Base-by-base conservation (phyloP, 352 stramenopile species). In the Phytophthora fragariaefolia region DNA sequence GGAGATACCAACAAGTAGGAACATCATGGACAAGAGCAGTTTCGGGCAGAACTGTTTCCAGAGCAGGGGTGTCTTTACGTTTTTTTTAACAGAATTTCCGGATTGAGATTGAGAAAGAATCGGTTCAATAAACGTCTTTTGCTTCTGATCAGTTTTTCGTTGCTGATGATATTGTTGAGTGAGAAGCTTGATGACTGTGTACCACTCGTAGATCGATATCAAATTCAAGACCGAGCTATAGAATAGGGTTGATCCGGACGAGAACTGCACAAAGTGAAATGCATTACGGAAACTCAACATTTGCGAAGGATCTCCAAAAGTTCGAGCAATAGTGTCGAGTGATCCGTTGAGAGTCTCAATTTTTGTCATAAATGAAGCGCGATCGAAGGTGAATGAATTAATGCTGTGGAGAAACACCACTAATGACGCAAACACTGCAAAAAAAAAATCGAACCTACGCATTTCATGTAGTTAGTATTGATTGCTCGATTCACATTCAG, bases 401-500 rank as follows among this genome's bases (percentile, higher is more conserved):
- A 72, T 58, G 4, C 63, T 72, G 51, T 82, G 83, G 0, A 73
- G 46, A 6, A 87, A 42, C 12, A 85, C 76, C 1, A 79, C 59
- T 4, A 83, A 32, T 5, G 74, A 64, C 15, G 79, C 69, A 20
- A 83, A 87, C 15, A 78, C 79, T 0, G 74, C 79, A 28, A 87
- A 87, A 64, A 85, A 85, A 6, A 87, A 49, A 38, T 85, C 76
- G 28, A 79, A 80, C 1, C 75, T 82, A n/a, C n/a, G n/a, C n/a
- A n/a, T n/a, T n/a, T n/a, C n/a, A n/a, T n/a, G n/a, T n/a, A n/a
- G n/a, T n/a, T n/a, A n/a, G n/a, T n/a, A n/a, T n/a, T n/a, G n/a
- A n/a, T n/a, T n/a, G n/a, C n/a, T n/a, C n/a, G n/a, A n/a, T n/a
- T n/a, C n/a, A n/a, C n/a, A n/a, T n/a, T n/a, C n/a, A n/a, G n/a